Evolutionary conservation across 768 basidiomycete genomes (phyloP), one percentile per base, ranked within the genome.

Genomic region (Glaciozyma antarctica): DNA sequence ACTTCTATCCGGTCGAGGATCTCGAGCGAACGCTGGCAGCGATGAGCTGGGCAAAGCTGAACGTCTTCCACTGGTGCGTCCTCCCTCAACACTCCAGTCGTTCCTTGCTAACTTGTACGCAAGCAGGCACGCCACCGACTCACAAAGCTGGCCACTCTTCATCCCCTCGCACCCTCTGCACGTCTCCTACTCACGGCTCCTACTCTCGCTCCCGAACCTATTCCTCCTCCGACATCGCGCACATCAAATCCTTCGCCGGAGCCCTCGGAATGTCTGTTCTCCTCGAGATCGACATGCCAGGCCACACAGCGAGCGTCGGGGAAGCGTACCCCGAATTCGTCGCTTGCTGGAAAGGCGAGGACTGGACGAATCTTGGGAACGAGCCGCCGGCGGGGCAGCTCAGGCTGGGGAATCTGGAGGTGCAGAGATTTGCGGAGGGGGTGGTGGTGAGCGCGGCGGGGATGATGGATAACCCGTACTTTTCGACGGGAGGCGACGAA

Each of bases 321-420:
- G 70, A 77, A 12, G 80, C 86, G 0, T 82, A 88, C 72, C 89
- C 90, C 0, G 86, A 90, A 38, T 82, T 83, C 63, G 75, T 91
- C 47, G 88, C 88, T 1, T 90, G 90, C 70, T 63, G 70, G 22
- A 69, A 77, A 24, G 64, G 69, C 0, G 66, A 81, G 78, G 68
- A 86, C 71, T 78, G 64, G 58, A 68, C 52, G 22, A 28, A 16
- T 0, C 69, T 68, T 24, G 72, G 71, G 6, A 38, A 64, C 72
- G 80, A 90, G 67, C 89, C 90, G 1, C 90, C 89, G 0, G 82
- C 88, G 0, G 90, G 90, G 0, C 88, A 92, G 73, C 82, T 91
- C 16, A 85, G 87, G 49, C 81, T 92, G 60, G 84, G 86, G 1
- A 81, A 84, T 8, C 74, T 81, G 0, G 81, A 79, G 2, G 85